Base-by-base conservation (phyloP, 306 rosid genomes). In the Chamaecrista fasciculata region DNA sequence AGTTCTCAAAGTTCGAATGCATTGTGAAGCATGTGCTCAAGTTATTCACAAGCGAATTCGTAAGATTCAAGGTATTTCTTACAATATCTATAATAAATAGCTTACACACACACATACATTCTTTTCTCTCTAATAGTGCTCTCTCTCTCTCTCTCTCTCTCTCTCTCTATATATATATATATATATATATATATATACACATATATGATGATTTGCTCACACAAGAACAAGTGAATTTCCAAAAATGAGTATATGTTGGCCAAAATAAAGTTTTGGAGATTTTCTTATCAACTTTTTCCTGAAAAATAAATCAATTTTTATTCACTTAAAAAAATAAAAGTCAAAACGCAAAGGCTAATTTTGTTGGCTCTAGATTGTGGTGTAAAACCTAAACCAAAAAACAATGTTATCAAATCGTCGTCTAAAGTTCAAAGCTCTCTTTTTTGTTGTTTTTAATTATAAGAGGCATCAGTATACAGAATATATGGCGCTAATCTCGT, bases 1-100 rank as follows among this genome's bases (percentile, higher is more conserved):
- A 12, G 83, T 83, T 4, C 83, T 95, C 3, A 71, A 81, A 40
- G 85, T 91, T 67, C 81, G 76, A 69, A 95, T 95, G 99, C 95
- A 95, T 67, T 95, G 99, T 60, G 96, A 91, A 61, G 96, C 96
- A 26, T 95, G 97, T 71, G 96, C 96, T 79, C 99, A 82, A 81
- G 83, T 1, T 77, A 67, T 95, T 29, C 94, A 83, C 72, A 95
- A 78, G 79, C 52, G 83, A 62, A 91, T 95, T 65, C 80, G 87
- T 14, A 89, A 86, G 88, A 87, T 95, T 55, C 71, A 89, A 87
- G 99, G 99, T 94, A 47, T 83, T n/a, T n/a, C n/a, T n/a, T n/a
- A n/a, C n/a, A n/a, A n/a, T n/a, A n/a, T n/a, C n/a, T n/a, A n/a
- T n/a, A n/a, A n/a, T n/a, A n/a, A n/a, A n/a, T n/a, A n/a, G n/a